Conservation (phyloP, 2,329 filamentous ascomycete genomes). For the Macrophomina tecta region DNA sequence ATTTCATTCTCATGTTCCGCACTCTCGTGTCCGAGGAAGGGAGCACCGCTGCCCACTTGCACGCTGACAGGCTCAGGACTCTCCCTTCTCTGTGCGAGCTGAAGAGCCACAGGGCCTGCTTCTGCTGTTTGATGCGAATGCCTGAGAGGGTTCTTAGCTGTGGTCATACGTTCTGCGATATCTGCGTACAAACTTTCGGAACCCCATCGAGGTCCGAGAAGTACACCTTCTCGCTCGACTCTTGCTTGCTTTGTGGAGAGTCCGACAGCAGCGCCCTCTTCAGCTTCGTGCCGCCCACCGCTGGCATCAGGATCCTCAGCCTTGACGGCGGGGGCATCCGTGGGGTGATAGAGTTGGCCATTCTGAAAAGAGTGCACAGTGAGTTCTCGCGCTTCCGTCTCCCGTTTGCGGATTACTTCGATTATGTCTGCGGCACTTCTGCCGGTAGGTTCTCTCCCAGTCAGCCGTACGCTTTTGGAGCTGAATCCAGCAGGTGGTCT, state of each 20-base stretch:
- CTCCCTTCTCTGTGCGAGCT: constrained; percentile 26
- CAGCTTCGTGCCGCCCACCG: constrained; percentile 42
- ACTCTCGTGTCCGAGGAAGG: not conserved
- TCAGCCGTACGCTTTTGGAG: too few species aligned
- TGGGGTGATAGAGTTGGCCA: constrained; percentile 36
- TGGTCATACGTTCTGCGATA: constrained; percentile 44
- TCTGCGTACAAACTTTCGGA: constrained; percentile 41
- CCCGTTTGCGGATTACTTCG: constrained; percentile 35
- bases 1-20: not conserved
- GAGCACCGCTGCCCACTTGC: constrained; percentile 12
- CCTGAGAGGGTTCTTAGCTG: constrained; percentile 42
- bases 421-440: constrained; percentile 39
- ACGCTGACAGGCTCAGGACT: constrained; percentile 7
- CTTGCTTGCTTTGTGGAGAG: constrained; percentile 39
- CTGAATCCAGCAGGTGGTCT: constrained; percentile 35
- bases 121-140: constrained; percentile 39
- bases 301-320: constrained; percentile 41
- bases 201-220: constrained; percentile 31
- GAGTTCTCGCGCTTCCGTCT: constrained; percentile 30
- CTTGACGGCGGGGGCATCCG: constrained; percentile 45
- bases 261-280: constrained; percentile 29
- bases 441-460: too few species aligned
- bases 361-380: constrained; percentile 32
- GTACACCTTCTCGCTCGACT: constrained; percentile 35
- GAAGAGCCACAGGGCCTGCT: constrained; percentile 36